Evolutionary conservation across 2,329 filamentous ascomycete species (phyloP).

Genomic region (Aspergillus sp.): DNA sequence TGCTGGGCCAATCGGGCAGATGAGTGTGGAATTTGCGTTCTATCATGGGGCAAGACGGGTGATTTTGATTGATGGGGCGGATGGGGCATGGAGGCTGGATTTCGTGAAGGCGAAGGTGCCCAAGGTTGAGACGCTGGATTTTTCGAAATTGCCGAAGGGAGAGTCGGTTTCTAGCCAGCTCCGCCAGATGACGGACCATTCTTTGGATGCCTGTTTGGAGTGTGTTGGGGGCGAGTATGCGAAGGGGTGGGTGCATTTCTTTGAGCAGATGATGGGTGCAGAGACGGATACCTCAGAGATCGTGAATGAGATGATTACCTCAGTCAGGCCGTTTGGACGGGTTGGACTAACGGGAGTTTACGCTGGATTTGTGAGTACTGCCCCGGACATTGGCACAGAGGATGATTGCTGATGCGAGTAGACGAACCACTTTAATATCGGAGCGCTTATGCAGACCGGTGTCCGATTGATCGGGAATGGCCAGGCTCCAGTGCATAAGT

Average conservation of each 20-base stretch:
- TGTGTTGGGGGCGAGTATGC: constrained; percentile 6
- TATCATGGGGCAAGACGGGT: constrained; percentile 72
- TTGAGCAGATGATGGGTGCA: constrained; percentile 4
- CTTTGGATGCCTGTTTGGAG: constrained; percentile 61
- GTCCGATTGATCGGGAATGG: constrained; percentile 72
- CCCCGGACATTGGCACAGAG: neutral
- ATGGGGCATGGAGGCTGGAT: constrained; percentile 63
- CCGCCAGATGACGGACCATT: constrained; percentile 71
- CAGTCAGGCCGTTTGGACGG: constrained; percentile 6
- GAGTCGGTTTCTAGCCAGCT: constrained; percentile 69
- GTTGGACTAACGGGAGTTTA: constrained; percentile 54
- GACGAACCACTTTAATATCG: constrained; percentile 82
- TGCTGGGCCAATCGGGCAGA: constrained; percentile 82
- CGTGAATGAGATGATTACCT: constrained; percentile 10
- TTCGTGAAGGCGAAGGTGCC: constrained; percentile 66
- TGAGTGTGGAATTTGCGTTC: constrained; percentile 66
- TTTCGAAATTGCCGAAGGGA: constrained; percentile 59
- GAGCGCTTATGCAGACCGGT: constrained; percentile 82
- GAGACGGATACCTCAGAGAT: constrained; percentile 7
- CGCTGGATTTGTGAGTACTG: constrained; percentile 55
- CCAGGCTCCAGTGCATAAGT: constrained; percentile 74
- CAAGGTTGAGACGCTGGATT: constrained; percentile 69
- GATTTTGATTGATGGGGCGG: constrained; percentile 74
- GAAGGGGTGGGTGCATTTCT: constrained; percentile 7
- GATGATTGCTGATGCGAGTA: constrained; percentile 27